These are phyloP conservation scores for Allomyces arbusculus DNA, from an alignment of 192 early-diverging fungal species.

Conservation along the genomic window DNA sequence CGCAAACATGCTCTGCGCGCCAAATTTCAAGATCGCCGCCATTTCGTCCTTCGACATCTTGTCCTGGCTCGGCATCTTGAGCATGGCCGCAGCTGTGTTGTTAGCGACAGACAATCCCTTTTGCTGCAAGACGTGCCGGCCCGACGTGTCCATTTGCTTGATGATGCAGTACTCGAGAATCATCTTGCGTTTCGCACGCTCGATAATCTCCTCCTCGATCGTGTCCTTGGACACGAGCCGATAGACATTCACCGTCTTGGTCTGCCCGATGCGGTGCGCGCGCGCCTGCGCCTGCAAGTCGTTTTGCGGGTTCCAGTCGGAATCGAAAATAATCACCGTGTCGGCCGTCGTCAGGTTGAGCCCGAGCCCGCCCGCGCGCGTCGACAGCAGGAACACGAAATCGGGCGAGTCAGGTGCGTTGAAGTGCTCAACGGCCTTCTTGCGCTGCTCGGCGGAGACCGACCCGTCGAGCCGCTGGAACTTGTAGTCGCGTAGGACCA, in stretches of 20 bases:
- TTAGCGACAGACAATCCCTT: conserved; percentile 2
- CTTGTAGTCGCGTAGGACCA: conserved; percentile 61
- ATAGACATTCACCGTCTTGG: conserved; percentile 90
- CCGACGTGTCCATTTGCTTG: conserved; percentile 96
- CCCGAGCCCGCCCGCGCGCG: conserved; percentile 88
- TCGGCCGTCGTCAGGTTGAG: conserved; percentile 93
- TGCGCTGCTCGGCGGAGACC: conserved; percentile 68
- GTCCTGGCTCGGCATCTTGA: conserved; percentile 7
- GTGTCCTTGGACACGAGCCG: conserved; percentile 92
- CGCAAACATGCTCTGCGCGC: conserved; percentile 88
- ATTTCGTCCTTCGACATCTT: conserved; percentile 69
- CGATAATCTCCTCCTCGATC: conserved; percentile 95
- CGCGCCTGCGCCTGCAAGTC: conserved; percentile 96
- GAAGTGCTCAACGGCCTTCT: conserved; percentile 90
- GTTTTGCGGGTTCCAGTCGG: conserved; percentile 83
- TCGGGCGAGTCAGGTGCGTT: conserved; percentile 82
- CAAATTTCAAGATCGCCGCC: conserved; percentile 90
- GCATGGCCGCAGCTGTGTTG: background rate
- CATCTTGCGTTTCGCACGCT: conserved; percentile 98
- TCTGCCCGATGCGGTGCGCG: conserved; percentile 96
- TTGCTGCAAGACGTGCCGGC: conserved; percentile 41
- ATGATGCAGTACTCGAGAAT: conserved; percentile 98
- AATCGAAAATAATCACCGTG: conserved; percentile 27
- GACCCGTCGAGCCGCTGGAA: conserved; percentile 91
- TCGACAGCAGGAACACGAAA: conserved; percentile 94